A percentile compares a stretch with the other conserved stretches of the same genome.
Evolutionary conservation across 1,284 basidiomycete genomes (phyloP).

Genomic region (Tausonia pullulans): DNA sequence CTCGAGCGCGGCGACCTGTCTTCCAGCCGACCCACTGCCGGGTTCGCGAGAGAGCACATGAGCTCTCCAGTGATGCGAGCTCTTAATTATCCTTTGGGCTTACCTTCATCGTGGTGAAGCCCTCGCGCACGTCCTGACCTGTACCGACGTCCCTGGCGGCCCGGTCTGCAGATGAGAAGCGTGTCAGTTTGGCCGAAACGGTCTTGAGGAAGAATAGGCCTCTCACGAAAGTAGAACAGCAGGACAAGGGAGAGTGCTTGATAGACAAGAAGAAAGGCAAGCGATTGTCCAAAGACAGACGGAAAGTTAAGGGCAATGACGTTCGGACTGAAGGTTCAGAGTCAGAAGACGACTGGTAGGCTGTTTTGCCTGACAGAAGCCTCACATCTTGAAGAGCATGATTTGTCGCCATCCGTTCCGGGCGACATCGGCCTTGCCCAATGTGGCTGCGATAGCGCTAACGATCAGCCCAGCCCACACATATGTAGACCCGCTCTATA

Average conservation of each 20-base stretch:
- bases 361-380: neutral
- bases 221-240: slow-evolving; percentile 43
- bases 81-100: neutral
- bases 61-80: no score
- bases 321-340: slow-evolving; percentile 44
- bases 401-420: slow-evolving; percentile 20
- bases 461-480: neutral
- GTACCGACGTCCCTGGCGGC: slow-evolving; percentile 41
- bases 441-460: slow-evolving; percentile 25
- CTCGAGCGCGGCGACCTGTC: neutral
- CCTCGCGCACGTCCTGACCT: slow-evolving; percentile 22
- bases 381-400: slow-evolving; percentile 37
- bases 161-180: slow-evolving; percentile 31
- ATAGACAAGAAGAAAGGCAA: slow-evolving; percentile 47
- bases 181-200: neutral
- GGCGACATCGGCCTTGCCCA: slow-evolving; percentile 38
- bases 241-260: slow-evolving; percentile 45
- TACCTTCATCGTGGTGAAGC: slow-evolving; percentile 4
- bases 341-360: neutral
- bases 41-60: no score
- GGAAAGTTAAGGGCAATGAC: slow-evolving; percentile 56
- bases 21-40: slow-evolving; percentile 6
- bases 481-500: slow-evolving; percentile 1
- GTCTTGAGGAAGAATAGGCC: neutral
- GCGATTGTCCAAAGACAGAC: slow-evolving; percentile 43